Evolutionary conservation across 805 yeast species (phyloP).

Genomic region (Saccharomyces mikatae): DNA sequence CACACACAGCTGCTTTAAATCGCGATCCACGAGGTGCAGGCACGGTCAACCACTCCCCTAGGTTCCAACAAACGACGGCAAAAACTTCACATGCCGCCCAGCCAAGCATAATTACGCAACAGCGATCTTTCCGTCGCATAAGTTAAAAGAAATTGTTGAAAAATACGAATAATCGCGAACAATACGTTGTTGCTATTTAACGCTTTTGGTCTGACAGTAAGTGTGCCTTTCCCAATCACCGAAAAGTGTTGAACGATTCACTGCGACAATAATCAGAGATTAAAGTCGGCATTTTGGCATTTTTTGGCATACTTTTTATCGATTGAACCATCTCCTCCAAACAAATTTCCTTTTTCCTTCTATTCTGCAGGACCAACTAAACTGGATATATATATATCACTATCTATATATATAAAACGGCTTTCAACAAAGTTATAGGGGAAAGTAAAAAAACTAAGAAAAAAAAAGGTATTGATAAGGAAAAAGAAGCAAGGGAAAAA

Average conservation of each 20-base stretch:
- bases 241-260: not conserved
- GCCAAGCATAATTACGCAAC: not conserved
- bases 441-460: not conserved
- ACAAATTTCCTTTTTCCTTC: not conserved
- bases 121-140: not conserved
- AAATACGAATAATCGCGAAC: not conserved
- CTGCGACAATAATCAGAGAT: not conserved
- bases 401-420: not conserved
- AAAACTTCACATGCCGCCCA: not conserved
- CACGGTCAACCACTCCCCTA: not conserved
- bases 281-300: not conserved
- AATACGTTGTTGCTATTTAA: not conserved
- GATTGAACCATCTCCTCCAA: not conserved
- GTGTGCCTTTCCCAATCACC: not conserved
- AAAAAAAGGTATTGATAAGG: not conserved
- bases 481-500: not conserved
- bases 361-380: not conserved
- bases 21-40: not conserved
- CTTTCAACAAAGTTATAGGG: not conserved
- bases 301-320: not conserved
- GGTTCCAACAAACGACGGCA: not conserved
- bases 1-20: not conserved
- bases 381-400: not conserved
- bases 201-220: not conserved
- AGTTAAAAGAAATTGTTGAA: not conserved